These are phyloP conservation scores for Sphagnum tenellum DNA, from an alignment of 225 moss, liverwort and hornwort genomes.

Conservation along the genomic window DNA sequence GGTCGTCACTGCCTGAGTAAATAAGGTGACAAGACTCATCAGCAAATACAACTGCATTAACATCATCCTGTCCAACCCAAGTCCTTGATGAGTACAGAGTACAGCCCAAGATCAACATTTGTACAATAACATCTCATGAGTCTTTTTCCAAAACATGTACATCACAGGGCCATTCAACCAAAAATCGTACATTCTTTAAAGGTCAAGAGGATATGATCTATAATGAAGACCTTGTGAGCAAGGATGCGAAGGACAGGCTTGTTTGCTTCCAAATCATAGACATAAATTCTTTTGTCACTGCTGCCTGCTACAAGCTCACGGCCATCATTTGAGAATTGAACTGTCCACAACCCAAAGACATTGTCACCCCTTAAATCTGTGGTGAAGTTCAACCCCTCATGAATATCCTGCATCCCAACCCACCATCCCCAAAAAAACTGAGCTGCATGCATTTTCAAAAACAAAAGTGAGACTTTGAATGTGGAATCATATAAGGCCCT, in stretches of 20 bases:
- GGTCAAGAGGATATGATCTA: not conserved
- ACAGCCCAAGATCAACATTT: no score
- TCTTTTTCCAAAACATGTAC: no score
- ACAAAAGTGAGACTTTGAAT: no score
- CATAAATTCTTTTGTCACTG: constrained; percentile 70
- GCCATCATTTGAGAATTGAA: constrained; percentile 86
- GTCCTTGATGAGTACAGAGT: no score
- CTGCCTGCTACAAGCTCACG: constrained; percentile 91
- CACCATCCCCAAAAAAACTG: no score
- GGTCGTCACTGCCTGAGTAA: constrained; percentile 93
- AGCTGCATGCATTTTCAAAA: no score
- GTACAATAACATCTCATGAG: no score
- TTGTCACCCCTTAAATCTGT: constrained; percentile 22
- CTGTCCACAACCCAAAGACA: constrained; percentile 78
- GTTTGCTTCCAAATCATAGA: constrained; percentile 80
- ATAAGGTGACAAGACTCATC: constrained; percentile 72
- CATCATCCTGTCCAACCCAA: constrained; percentile 58
- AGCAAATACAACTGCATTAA: constrained; percentile 86
- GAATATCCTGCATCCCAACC: constrained; percentile 59
- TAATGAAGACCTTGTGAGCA: constrained; percentile 52
- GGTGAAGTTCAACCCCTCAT: constrained; percentile 75
- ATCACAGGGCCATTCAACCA: not conserved
- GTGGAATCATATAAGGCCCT: no score
- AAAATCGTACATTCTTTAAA: not conserved
- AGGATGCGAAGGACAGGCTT: constrained; percentile 45